Evolutionary conservation across 129 eudicot genomes (phyloP).

Genomic region (Kitagawia praeruptora): DNA sequence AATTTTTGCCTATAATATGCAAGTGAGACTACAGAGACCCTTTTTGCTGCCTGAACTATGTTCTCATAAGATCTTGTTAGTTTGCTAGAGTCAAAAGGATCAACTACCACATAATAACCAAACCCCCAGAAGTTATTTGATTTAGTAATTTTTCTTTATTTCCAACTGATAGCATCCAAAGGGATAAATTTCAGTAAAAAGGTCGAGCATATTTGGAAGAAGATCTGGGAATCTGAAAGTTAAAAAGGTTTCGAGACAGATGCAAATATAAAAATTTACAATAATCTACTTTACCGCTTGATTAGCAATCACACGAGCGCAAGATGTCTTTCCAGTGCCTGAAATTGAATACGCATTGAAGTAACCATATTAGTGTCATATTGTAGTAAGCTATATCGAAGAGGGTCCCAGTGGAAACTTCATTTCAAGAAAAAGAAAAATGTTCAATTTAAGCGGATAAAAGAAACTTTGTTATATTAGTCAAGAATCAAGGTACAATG

Average conservation of each 20-base stretch:
- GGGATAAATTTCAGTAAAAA: too few species aligned
- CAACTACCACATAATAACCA: background rate
- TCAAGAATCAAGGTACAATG: too few species aligned
- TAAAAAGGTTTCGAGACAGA: background rate
- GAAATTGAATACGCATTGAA: constrained; percentile 19
- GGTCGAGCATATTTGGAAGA: background rate
- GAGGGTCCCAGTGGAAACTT: too few species aligned
- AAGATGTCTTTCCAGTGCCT: constrained; percentile 99
- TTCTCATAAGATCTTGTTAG: background rate
- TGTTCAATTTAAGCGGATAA: too few species aligned
- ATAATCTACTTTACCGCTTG: constrained; percentile 57
- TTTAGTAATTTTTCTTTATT: background rate
- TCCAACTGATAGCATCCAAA: too few species aligned
- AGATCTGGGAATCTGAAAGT: background rate
- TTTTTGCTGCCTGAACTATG: background rate
- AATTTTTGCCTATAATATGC: background rate
- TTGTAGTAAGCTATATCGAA: background rate
- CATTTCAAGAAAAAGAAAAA: too few species aligned
- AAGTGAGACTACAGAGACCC: background rate
- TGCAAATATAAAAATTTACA: background rate
- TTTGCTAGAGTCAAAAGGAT: background rate
- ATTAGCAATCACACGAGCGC: constrained; percentile 97
- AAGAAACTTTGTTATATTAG: too few species aligned
- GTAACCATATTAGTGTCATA: constrained; percentile 10
- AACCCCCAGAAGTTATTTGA: background rate